These are phyloP conservation scores for Penicillium freii DNA, from an alignment of 2,329 filamentous ascomycete genomes.

Conservation along the genomic window DNA sequence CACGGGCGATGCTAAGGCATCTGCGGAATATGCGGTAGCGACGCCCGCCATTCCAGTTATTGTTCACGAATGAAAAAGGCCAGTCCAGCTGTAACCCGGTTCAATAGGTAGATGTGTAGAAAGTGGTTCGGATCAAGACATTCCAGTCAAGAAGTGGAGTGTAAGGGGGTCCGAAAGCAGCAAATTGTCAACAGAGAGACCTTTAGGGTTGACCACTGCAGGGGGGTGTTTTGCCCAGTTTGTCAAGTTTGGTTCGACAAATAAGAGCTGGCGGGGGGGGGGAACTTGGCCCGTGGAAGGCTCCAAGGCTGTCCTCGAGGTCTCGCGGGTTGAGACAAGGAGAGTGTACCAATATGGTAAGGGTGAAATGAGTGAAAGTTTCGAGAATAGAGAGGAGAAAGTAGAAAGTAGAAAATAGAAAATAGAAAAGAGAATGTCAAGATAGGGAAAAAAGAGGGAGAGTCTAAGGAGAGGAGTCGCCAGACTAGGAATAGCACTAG, in stretches of 20 bases:
- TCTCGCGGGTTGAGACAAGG: constrained; percentile 2
- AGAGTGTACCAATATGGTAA: not conserved
- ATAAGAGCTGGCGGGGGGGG: not conserved
- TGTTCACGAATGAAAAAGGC: constrained; percentile 23
- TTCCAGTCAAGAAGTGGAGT: constrained; percentile 22
- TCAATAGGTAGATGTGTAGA: constrained; percentile 12
- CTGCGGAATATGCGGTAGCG: constrained; percentile 40
- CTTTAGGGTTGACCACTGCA: not conserved
- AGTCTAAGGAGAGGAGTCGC: not conserved
- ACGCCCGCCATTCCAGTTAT: constrained; percentile 41
- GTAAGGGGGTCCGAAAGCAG: constrained; percentile 31
- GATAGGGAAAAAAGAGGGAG: not conserved
- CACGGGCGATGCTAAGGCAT: constrained; percentile 40
- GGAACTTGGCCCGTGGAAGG: not conserved
- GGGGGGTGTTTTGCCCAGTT: not conserved
- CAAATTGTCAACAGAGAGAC: constrained; percentile 34
- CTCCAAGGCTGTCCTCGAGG: not conserved
- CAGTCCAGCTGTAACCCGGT: constrained; percentile 38
- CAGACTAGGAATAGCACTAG: constrained; percentile 1
- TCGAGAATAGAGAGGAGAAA: not conserved
- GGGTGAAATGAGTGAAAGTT: not conserved
- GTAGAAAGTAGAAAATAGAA: not conserved
- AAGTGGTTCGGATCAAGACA: constrained; percentile 28
- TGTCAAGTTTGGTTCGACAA: not conserved
- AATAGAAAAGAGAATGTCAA: not conserved